These are phyloP conservation scores for Arthrobotrys sphaeroides DNA, from an alignment of 2,329 filamentous ascomycete species.

Conservation along the genomic window DNA sequence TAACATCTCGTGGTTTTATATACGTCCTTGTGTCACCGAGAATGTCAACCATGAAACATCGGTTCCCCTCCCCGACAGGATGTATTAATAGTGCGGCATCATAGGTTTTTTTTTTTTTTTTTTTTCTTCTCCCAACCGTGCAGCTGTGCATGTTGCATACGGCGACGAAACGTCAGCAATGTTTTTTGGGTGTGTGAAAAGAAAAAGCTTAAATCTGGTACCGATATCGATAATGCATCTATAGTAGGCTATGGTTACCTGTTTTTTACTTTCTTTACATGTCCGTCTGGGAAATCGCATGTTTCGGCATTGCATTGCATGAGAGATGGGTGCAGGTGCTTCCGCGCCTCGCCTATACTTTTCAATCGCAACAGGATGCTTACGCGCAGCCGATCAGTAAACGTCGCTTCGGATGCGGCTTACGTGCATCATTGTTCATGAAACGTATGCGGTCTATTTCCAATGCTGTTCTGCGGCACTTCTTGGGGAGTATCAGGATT, in stretches of 20 bases:
- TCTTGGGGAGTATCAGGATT: background rate
- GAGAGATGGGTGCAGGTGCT: constrained; percentile 6
- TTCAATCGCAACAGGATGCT: background rate
- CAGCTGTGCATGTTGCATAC: constrained; percentile 14
- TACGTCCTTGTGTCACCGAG: background rate
- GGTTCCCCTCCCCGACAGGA: background rate
- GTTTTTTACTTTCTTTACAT: background rate
- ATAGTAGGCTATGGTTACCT: constrained; percentile 18
- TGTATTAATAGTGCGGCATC: background rate
- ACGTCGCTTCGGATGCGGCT: constrained; percentile 29
- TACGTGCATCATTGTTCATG: constrained; percentile 32
- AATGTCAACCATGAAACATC: background rate
- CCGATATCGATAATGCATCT: constrained; percentile 52
- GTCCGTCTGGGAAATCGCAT: constrained; percentile 18
- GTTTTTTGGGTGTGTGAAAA: background rate
- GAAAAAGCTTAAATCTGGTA: constrained; percentile 21
- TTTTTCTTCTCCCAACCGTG: too few species aligned
- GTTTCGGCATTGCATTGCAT: constrained; percentile 47
- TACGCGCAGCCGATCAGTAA: constrained; percentile 34
- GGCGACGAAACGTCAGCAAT: constrained; percentile 8
- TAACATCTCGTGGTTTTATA: background rate
- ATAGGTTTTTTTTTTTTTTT: too few species aligned
- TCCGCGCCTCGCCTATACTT: constrained; percentile 26
- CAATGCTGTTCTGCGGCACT: background rate
- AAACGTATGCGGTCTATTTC: constrained; percentile 9